Base-by-base conservation (phyloP, 306 rosid genomes). In the Alnus rubra region DNA sequence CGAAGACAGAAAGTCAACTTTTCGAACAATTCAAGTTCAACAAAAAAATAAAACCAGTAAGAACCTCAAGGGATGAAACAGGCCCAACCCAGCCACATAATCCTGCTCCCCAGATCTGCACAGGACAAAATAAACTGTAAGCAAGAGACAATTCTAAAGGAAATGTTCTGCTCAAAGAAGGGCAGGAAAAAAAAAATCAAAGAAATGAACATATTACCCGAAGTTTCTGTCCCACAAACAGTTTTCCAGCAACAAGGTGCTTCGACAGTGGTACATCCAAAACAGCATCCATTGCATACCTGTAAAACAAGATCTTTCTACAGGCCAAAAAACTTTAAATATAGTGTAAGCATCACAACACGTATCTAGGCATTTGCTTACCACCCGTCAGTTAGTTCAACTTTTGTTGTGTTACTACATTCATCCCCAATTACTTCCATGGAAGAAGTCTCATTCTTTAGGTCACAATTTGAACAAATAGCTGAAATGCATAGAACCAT, bases 181-280 rank as follows among this genome's bases (percentile, higher is more conserved):
- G 71, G 35, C 14, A 28, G 35, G 35, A 16, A 64, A 68, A 58
- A 37, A 30, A 73, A 51, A 75, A 74, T 53, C 45, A 12, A 0
- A 78, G 2, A 19, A 49, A 31, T 55, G 59, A 69, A 76, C 74
- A 69, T 59, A 76, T 75, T 85, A 94, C 98, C 88, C 95, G 87
- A 73, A 94, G 89, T 85, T 94, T 94, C 89, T 89, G 98, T 74
- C 98, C 98, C 15, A 91, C 95, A 81, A 89, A 94, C 65, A 94
- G 81, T 79, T 83, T 94, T 85, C 97, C 89, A 58, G 83, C 73
- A 81, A 87, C 87, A 59, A 84, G 86, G 82, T 88, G 94, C 83
- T 86, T 92, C 78, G 91, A 89, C 89, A 94, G 87, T 54, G 78
- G 82, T 81, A 63, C 88, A 71, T 94, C 97, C 84, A 94, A 87